Base-by-base conservation (phyloP, 2,329 filamentous ascomycete genomes). In the Alternaria gansuensis region DNA sequence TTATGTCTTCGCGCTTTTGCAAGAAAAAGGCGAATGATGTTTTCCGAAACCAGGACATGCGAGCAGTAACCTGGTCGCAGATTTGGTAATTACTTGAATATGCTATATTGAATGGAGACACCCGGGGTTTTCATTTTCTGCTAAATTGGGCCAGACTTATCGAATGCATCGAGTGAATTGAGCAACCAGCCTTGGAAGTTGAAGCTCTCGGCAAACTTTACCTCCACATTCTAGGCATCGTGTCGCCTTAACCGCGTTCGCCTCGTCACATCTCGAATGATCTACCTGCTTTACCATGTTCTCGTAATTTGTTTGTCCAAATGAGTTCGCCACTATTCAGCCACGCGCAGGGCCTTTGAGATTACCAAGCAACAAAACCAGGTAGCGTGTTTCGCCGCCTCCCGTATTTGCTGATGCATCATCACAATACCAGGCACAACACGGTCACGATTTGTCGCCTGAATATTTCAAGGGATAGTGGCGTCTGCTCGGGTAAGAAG, bases 371-470 rank as follows among this genome's bases (percentile, higher is more conserved):
- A 31, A 31, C 45, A 51, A 14, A 17, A 23, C 2, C 45, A 37
- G 51, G 41, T 33, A 59, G 57, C 46, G 53, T 44, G 44, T 49
- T 31, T 34, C 33, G 39, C 31, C 17, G 31, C 31, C 40, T 28
- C 41, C 31, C 24, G 40, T 37, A 54, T 40, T 28, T 56, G 57
- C 57, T 56, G 46, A 59, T 44, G 52, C 33, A 56, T 51, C 57
- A 51, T 56, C 31, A 37, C 31, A 36, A 49, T 23, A 37, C 51
- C 44, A 46, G 52, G 57, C 5, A 45, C 40, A 28, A 17, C 34
- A 48, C 10, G 13, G 7, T 31, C 5, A 36, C 50, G 57, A 56
- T 54, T 56, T 41, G 57, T 51, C 24, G 34, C 11, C n/a, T 24
- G 8, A 39, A 54, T 28, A 34, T 28, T 31, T n/a, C 17, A 53